Percentiles rank a stretch among this genome's conserved stretches.
phyloP scores from a whole-genome alignment of 108 stramenopile genomes.

The Cyclotella sp. region DNA sequence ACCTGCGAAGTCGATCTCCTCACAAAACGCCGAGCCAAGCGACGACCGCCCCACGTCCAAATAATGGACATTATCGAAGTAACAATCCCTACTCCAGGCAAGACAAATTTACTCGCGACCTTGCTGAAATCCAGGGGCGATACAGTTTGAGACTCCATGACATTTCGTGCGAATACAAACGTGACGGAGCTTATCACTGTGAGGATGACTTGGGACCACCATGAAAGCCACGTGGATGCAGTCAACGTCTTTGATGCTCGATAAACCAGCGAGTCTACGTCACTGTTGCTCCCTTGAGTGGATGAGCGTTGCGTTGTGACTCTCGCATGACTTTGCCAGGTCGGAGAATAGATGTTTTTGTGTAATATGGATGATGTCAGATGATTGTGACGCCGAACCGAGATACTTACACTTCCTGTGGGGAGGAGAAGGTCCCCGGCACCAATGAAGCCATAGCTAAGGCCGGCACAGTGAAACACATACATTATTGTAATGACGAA shows the following conservation, averaged over 20 bases:
- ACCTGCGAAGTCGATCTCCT: slow-evolving; percentile 53
- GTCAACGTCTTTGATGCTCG: slow-evolving; percentile 50
- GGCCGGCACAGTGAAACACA: background rate
- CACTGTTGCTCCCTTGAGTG: background rate
- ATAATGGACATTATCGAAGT: slow-evolving; percentile 62
- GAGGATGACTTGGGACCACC: slow-evolving; percentile 90
- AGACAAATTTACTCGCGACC: slow-evolving; percentile 63
- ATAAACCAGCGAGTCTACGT: slow-evolving; percentile 44
- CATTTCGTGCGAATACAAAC: slow-evolving; percentile 81
- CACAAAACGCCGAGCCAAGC: slow-evolving; percentile 68
- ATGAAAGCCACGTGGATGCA: slow-evolving; percentile 76
- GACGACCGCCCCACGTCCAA: slow-evolving; percentile 88
- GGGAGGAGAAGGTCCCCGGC: background rate
- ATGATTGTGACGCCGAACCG: background rate
- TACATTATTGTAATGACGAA: background rate
- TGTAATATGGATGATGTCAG: background rate
- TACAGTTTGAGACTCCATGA: slow-evolving; percentile 33
- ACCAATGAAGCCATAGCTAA: background rate
- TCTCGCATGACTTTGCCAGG: background rate
- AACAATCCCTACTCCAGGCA: slow-evolving; percentile 68
- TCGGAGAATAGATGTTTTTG: background rate
- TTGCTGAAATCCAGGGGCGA: slow-evolving; percentile 23
- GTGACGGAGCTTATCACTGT: slow-evolving; percentile 77
- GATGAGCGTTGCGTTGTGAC: background rate
- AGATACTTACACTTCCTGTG: background rate